These are phyloP conservation scores for Myxozyma kluyveri DNA, from an alignment of 805 yeast species.

Conservation along the genomic window DNA sequence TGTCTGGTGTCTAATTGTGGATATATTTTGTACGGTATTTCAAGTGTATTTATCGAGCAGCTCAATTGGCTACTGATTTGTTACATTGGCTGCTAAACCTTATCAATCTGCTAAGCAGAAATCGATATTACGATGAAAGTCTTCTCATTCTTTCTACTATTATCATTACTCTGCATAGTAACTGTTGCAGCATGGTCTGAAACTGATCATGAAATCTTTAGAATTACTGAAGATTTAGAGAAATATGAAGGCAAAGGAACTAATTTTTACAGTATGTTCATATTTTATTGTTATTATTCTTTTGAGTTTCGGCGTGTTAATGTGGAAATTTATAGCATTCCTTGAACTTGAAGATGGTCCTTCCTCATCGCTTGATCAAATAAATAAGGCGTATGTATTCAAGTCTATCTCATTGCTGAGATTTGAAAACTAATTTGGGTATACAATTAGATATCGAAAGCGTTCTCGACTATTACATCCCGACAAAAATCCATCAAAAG, in stretches of 20 bases:
- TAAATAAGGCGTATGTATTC: slow-evolving; percentile 36
- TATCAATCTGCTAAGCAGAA: too few relatives aligned
- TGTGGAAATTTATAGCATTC: slow-evolving; percentile 23
- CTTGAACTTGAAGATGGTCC: slow-evolving; percentile 50
- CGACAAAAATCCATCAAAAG: slow-evolving; percentile 61
- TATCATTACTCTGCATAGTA: slow-evolving; percentile 1
- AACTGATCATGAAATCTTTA: slow-evolving; percentile 78
- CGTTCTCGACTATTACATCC: slow-evolving; percentile 78
- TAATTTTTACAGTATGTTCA: slow-evolving; percentile 67
- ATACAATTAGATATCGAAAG: slow-evolving; percentile 52
- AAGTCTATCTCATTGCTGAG: background rate
- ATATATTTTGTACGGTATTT: too few relatives aligned
- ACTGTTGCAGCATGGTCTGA: slow-evolving; percentile 48
- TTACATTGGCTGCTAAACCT: too few relatives aligned
- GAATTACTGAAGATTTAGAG: slow-evolving; percentile 60
- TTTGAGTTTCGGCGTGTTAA: background rate
- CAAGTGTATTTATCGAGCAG: too few relatives aligned
- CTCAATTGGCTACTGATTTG: too few relatives aligned
- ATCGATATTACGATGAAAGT: slow-evolving; percentile 8
- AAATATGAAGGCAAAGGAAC: slow-evolving; percentile 59
- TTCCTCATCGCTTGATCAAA: slow-evolving; percentile 38
- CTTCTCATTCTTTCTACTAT: background rate
- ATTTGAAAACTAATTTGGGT: slow-evolving; percentile 1
- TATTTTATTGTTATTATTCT: background rate
- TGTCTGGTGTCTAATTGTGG: too few relatives aligned